These are phyloP conservation scores for Suillus subaureus DNA, from an alignment of 768 basidiomycete species.

Conservation along the genomic window DNA sequence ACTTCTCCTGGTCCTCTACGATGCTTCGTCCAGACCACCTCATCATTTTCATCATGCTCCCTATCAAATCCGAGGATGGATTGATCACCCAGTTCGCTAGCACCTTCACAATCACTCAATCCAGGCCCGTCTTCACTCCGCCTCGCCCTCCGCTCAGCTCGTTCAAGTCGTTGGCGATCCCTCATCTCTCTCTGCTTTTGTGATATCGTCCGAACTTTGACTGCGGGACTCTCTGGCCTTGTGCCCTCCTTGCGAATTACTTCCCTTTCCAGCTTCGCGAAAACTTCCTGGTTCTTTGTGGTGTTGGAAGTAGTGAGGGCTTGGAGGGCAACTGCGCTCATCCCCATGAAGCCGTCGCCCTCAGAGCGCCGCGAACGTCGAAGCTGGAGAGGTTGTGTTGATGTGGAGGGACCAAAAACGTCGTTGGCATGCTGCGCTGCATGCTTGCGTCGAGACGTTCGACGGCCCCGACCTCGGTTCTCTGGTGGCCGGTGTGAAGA, in stretches of 20 bases:
- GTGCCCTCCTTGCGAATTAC: conserved; percentile 68
- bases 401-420: conserved; percentile 36
- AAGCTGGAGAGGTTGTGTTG: conserved; percentile 33
- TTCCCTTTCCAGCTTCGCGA: conserved; percentile 65
- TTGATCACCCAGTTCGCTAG: conserved; percentile 13
- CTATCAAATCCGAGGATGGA: conserved; percentile 6
- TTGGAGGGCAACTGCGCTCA: conserved; percentile 70
- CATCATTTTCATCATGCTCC: conserved; percentile 29
- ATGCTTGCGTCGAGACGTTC: conserved; percentile 55
- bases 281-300: conserved; percentile 66
- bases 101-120: conserved; percentile 34
- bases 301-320: conserved; percentile 76
- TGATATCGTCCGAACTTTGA: conserved; percentile 66
- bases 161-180: conserved; percentile 50
- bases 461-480: conserved; percentile 35
- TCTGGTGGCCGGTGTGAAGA: conserved; percentile 3
- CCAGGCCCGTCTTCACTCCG: conserved; percentile 38
- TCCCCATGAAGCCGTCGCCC: conserved; percentile 55
- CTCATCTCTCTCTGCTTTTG: conserved; percentile 72
- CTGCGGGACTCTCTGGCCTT: conserved; percentile 78
- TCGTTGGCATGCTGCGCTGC: conserved; percentile 38
- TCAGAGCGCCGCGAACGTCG: conserved; percentile 45
- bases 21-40: conserved; percentile 41
- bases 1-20: conserved; percentile 76
- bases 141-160: conserved; percentile 63